phyloP scores from a whole-genome alignment of 345 rosid species.

The Euphorbia lathyris region DNA sequence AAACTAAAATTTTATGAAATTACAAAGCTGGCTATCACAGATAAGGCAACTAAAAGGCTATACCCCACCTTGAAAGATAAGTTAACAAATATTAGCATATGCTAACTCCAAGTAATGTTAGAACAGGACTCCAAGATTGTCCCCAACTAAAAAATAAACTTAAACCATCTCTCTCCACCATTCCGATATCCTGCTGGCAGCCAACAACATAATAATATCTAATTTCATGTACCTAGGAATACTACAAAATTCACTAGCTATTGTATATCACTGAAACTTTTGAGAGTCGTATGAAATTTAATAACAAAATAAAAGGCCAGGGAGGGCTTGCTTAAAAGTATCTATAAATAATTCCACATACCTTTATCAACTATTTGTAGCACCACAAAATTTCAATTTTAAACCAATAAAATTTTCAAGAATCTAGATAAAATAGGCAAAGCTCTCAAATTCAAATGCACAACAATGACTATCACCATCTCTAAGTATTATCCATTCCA shows the following conservation, averaged over 20 bases:
- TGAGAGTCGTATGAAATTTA: not conserved
- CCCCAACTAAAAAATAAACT: not conserved
- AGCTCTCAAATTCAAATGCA: not conserved
- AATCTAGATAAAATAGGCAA: not conserved
- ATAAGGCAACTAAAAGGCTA: not conserved
- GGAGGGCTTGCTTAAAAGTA: not conserved
- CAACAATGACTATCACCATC: too few relatives aligned
- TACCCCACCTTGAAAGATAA: not conserved
- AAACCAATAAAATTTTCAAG: not conserved
- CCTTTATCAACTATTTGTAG: too few relatives aligned
- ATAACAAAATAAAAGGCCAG: not conserved
- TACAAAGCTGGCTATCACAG: not conserved
- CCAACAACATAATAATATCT: not conserved
- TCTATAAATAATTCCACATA: not conserved
- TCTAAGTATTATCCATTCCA: too few relatives aligned
- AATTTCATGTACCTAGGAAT: not conserved
- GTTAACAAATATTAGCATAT: not conserved
- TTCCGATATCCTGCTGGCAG: not conserved
- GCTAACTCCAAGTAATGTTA: not conserved
- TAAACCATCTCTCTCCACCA: not conserved
- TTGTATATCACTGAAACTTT: not conserved
- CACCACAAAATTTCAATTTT: too few relatives aligned
- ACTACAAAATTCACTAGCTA: not conserved
- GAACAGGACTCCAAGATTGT: not conserved
- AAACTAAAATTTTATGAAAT: too few relatives aligned